phyloP scores from a whole-genome alignment of 192 early-diverging fungal genomes.

The Backusella luteola region DNA sequence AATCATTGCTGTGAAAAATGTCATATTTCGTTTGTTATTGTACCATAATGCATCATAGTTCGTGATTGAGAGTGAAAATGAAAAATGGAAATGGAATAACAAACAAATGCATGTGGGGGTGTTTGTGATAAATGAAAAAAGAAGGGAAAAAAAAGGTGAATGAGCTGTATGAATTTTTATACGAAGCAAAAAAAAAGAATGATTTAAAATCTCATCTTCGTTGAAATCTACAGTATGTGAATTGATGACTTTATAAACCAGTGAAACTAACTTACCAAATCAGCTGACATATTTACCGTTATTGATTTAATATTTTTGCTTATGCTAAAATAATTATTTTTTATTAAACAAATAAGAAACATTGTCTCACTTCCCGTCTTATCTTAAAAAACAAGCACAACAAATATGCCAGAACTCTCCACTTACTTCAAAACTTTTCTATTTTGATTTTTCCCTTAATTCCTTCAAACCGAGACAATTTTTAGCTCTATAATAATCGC shows the following conservation, averaged over 20 bases:
- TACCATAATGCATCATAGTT: background rate
- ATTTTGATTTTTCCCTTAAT: background rate
- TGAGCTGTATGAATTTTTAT: background rate
- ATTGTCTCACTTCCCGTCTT: too few species aligned
- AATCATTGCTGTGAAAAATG: background rate
- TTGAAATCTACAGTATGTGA: background rate
- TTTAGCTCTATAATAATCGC: background rate
- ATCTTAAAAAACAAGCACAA: too few species aligned
- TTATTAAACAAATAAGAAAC: background rate
- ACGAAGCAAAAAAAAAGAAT: background rate
- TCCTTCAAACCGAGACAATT: background rate
- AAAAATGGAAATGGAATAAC: background rate
- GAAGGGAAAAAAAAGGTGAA: background rate
- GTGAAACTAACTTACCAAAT: background rate
- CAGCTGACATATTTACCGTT: background rate
- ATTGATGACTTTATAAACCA: background rate
- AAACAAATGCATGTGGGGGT: background rate
- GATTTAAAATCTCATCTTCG: background rate
- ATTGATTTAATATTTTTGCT: background rate
- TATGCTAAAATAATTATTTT: background rate
- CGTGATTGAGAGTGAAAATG: background rate
- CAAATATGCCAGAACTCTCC: background rate
- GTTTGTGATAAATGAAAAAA: background rate
- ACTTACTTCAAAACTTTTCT: background rate
- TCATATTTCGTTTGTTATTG: background rate